phyloP scores from a whole-genome alignment of 1,284 basidiomycete species.

The Ceratobasidium sp. region DNA sequence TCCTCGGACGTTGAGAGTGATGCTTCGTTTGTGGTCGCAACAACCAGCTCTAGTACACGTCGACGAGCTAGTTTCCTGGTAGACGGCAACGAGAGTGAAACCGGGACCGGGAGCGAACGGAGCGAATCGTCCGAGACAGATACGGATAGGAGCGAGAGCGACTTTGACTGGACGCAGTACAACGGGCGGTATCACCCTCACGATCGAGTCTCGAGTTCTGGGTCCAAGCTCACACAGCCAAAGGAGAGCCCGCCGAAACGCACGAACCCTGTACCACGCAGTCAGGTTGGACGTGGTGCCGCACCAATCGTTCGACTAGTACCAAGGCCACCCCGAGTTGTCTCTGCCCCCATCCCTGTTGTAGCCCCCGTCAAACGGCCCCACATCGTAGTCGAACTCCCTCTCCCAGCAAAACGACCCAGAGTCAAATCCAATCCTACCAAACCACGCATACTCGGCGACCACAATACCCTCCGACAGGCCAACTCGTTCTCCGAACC shows the following conservation, averaged over 20 bases:
- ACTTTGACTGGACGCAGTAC: constrained; percentile 44
- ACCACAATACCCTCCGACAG: constrained; percentile 1
- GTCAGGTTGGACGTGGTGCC: neutral
- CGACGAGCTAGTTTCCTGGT: constrained; percentile 17
- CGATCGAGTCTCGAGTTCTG: neutral
- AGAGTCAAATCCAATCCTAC: neutral
- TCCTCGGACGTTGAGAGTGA: constrained; percentile 25
- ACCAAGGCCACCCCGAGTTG: constrained; percentile 3
- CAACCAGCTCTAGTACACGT: neutral
- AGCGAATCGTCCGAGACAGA: constrained; percentile 12
- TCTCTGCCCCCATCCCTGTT: constrained; percentile 9
- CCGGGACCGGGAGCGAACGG: neutral
- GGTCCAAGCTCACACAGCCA: neutral
- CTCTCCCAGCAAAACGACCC: neutral
- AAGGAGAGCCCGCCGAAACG: neutral
- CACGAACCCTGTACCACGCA: neutral
- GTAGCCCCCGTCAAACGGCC: constrained; percentile 8
- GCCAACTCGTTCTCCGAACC: neutral
- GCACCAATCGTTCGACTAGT: neutral
- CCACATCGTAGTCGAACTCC: constrained; percentile 33
- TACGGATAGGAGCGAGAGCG: constrained; percentile 22
- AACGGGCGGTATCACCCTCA: constrained; percentile 40
- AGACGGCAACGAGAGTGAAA: neutral
- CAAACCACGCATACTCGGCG: constrained; percentile 13
- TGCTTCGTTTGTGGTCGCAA: neutral